These are phyloP conservation scores for Oxalis stricta DNA, from an alignment of 441 rosid genomes.

Conservation along the genomic window DNA sequence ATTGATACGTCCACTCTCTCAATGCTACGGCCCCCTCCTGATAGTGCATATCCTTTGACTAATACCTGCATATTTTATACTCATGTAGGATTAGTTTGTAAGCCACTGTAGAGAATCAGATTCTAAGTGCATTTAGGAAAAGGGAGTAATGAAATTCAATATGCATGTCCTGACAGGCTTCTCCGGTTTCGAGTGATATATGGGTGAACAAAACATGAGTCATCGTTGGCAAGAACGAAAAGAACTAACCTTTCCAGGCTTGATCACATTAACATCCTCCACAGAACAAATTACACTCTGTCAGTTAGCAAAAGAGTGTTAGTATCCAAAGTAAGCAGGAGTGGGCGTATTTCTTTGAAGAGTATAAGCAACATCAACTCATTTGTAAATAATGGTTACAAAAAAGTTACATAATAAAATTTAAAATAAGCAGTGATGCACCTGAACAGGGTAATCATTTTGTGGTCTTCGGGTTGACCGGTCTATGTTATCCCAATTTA, in stretches of 20 bases:
- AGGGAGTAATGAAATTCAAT: neutral
- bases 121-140: no score
- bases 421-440: no score
- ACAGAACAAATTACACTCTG: conserved; percentile 89
- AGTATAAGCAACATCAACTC: conserved; percentile 5
- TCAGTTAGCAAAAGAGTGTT: conserved; percentile 21
- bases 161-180: no score
- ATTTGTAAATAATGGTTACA: no score
- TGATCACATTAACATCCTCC: conserved; percentile 61
- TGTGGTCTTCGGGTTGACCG: conserved; percentile 89
- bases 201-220: neutral
- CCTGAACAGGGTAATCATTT: conserved; percentile 99
- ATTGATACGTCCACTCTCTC: conserved; percentile 86
- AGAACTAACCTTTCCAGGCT: conserved; percentile 79
- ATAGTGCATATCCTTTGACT: conserved; percentile 73
- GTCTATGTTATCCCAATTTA: conserved; percentile 80
- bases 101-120: neutral
- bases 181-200: no score
- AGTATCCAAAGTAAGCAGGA: neutral
- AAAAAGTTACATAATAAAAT: no score
- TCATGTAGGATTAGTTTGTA: conserved; percentile 4
- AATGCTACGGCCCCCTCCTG: conserved; percentile 98
- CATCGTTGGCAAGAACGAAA: neutral
- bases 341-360: neutral
- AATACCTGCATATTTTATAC: conserved; percentile 35